A percentile compares a stretch with the other conserved stretches of the same genome.
Conservation (phyloP, 2,329 filamentous ascomycete species). For the Cytospora schulzeri region DNA sequence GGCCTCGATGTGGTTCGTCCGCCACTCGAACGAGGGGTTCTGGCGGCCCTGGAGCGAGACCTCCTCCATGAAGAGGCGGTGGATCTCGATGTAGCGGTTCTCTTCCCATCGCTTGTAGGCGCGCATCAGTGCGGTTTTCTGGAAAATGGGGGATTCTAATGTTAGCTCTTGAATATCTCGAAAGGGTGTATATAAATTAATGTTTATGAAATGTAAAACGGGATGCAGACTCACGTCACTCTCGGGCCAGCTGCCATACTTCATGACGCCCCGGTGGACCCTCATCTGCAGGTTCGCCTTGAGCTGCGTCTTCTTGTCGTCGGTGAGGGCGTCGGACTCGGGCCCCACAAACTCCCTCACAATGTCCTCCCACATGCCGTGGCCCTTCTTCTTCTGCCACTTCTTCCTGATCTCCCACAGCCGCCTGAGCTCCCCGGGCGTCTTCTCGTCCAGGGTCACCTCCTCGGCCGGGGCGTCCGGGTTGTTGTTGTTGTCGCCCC, state of each 20-base stretch:
- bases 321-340: constrained; percentile 61
- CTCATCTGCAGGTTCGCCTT: constrained; percentile 61
- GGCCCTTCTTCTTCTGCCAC: constrained; percentile 51
- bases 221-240: constrained; percentile 54
- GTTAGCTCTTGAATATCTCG: not conserved
- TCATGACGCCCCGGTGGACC: constrained; percentile 52
- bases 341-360: constrained; percentile 44
- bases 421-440: constrained; percentile 50
- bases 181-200: not conserved
- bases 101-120: constrained; percentile 25
- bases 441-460: constrained; percentile 45
- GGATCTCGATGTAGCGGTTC: constrained; percentile 37
- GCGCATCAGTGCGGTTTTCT: constrained; percentile 24
- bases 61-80: constrained; percentile 44
- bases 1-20: constrained; percentile 51
- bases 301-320: constrained; percentile 51
- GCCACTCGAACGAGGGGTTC: constrained; percentile 48
- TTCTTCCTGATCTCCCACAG: constrained; percentile 53
- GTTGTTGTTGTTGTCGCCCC: not conserved
- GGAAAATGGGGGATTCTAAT: not conserved
- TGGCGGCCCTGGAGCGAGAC: constrained; percentile 53
- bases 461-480: constrained; percentile 12
- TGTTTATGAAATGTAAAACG: too few relatives aligned
- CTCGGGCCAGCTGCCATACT: constrained; percentile 51
- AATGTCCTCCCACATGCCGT: constrained; percentile 62